Evolutionary conservation across 306 rosid species (phyloP), one percentile per base, ranked within the genome.

Genomic region (Vigna reflexopilosa): DNA sequence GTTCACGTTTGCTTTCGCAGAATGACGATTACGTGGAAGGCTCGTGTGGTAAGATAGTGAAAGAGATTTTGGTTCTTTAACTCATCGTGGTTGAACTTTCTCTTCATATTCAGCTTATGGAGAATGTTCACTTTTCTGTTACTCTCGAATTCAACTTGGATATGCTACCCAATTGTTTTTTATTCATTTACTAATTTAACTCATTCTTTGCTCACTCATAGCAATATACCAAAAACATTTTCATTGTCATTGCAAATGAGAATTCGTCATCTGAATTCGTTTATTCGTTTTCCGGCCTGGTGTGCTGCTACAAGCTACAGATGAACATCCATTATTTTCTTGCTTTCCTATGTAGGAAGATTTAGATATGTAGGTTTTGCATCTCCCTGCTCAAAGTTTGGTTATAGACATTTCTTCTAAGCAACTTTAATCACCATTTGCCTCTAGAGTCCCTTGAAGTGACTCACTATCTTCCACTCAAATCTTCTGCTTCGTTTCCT

Each of bases 381-480:
- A 67, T 77, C 63, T 83, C 82, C 77, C 83, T 67, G 77, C 83
- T 83, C 86, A 36, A 81, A 77, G 52, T 75, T 67, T 70, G 38
- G 38, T 14, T 20, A 12, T 26, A 50, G 58, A 32, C 59, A 17
- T 38, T 34, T 55, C 63, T 40, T n/a, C 40, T 62, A 77, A 72
- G 84, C 61, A 80, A 73, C 49, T 67, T 78, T 84, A 85, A 77
- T 55, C 28, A 52, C 80, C 70, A 49, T 62, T 81, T 84, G 80
- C 93, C 87, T 84, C 86, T 82, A 71, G 82, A 88, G 89, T 70
- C 77, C 77, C 81, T 38, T 64, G 42, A 59, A 67, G 48, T 54
- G 71, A 77, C 70, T 74, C 71, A 38, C 54, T 64, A 56, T 81
- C 77, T 59, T 81, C 65, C 59, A 72, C n/a, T 75, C 84, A 62